phyloP scores from a whole-genome alignment of 116 monocot genomes.

The Trichopus zeylanicus region DNA sequence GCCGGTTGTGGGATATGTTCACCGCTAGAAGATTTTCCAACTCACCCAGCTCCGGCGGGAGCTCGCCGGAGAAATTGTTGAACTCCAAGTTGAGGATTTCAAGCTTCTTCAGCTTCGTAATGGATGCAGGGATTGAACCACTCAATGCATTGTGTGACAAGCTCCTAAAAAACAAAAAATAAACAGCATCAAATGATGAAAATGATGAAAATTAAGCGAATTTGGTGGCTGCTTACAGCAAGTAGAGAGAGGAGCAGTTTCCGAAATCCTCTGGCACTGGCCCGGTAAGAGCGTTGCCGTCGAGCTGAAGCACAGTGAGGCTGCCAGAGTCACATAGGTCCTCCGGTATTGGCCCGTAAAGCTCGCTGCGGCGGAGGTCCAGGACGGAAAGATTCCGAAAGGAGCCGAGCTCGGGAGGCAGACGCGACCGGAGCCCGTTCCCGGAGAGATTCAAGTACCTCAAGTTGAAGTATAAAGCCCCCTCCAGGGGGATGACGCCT shows the following conservation, averaged over 20 bases:
- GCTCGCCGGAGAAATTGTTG: constrained; percentile 54
- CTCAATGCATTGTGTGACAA: constrained; percentile 56
- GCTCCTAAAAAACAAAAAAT: constrained; percentile 30
- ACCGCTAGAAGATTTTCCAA: constrained; percentile 52
- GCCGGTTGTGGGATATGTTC: constrained; percentile 77
- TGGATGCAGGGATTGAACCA: constrained; percentile 48
- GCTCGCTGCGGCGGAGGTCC: constrained; percentile 34
- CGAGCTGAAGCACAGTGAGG: constrained; percentile 45
- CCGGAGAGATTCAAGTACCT: constrained; percentile 50
- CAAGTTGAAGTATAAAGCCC: constrained; percentile 35
- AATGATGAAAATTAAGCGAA: neutral
- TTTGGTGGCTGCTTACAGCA: constrained; percentile 55
- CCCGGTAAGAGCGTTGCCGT: constrained; percentile 49
- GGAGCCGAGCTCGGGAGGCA: constrained; percentile 47
- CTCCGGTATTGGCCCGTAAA: constrained; percentile 42
- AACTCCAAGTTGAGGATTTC: constrained; percentile 62
- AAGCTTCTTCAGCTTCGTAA: constrained; percentile 50
- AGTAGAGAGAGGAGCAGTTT: constrained; percentile 51
- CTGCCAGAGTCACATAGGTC: constrained; percentile 59
- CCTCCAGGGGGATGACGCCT: constrained; percentile 42
- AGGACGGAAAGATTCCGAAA: constrained; percentile 49
- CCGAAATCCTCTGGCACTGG: constrained; percentile 62
- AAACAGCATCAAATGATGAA: no score
- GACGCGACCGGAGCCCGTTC: constrained; percentile 40
- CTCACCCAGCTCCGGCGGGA: constrained; percentile 48